Evolutionary conservation across 2,329 filamentous ascomycete species (phyloP).

Genomic region (Colletotrichum australisinense): DNA sequence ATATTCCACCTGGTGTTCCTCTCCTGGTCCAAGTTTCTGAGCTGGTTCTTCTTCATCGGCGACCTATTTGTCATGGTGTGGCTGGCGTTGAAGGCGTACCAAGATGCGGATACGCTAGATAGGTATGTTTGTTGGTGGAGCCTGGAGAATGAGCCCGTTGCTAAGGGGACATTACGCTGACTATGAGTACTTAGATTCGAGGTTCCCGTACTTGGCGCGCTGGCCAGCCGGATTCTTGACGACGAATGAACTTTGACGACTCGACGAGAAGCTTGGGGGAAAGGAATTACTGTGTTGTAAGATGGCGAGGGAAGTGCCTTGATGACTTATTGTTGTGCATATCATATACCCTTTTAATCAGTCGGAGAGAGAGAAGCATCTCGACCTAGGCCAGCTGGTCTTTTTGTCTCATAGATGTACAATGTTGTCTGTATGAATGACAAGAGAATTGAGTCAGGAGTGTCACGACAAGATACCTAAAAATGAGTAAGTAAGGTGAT

Average conservation of each 20-base stretch:
- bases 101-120: slow-evolving; percentile 78
- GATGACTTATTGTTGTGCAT: slow-evolving; percentile 28
- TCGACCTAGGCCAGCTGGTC: background rate
- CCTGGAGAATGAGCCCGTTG: slow-evolving; percentile 41
- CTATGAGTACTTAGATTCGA: slow-evolving; percentile 72
- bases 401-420: background rate
- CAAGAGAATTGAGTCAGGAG: background rate
- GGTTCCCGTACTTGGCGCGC: slow-evolving; percentile 84
- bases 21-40: slow-evolving; percentile 84
- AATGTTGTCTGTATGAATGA: background rate
- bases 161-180: slow-evolving; percentile 56
- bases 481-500: no score
- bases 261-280: background rate
- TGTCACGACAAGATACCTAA: no score
- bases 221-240: slow-evolving; percentile 91
- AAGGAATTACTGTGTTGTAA: background rate
- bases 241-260: slow-evolving; percentile 67
- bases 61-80: slow-evolving; percentile 83
- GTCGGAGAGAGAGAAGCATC: background rate
- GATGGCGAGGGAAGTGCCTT: background rate
- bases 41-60: slow-evolving; percentile 82
- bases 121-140: slow-evolving; percentile 54
- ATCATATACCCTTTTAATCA: slow-evolving; percentile 36
- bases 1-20: slow-evolving; percentile 83
- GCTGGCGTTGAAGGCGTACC: slow-evolving; percentile 83